Evolutionary conservation across 2,329 filamentous ascomycete species (phyloP).

Genomic region (Paraphaeosphaeria sporulosa): DNA sequence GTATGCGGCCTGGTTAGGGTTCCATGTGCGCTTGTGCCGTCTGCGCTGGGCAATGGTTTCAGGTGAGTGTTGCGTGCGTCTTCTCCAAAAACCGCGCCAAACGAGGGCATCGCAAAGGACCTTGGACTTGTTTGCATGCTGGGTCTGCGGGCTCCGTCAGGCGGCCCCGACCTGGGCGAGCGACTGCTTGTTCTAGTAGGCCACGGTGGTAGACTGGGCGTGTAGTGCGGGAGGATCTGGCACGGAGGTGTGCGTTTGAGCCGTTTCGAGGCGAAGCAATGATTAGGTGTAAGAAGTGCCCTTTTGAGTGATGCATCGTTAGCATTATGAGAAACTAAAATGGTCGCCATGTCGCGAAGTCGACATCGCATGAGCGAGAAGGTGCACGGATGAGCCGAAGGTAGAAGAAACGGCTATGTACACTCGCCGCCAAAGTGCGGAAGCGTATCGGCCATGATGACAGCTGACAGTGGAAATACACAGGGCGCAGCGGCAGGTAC

Average conservation of each 20-base stretch:
- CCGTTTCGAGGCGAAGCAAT: conserved; percentile 41
- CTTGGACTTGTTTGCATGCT: conserved; percentile 50
- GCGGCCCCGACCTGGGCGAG: conserved; percentile 29
- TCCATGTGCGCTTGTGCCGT: conserved; percentile 36
- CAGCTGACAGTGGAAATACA: conserved; percentile 14
- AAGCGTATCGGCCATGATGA: conserved; percentile 17
- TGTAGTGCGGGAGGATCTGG: conserved; percentile 15
- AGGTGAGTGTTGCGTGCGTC: conserved; percentile 57
- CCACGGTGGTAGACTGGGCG: conserved; percentile 23
- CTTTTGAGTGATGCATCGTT: conserved; percentile 47
- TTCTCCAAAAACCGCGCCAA: conserved; percentile 78
- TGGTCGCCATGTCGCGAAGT: conserved; percentile 30
- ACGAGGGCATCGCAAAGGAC: conserved; percentile 67
- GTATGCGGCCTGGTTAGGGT: conserved; percentile 44
- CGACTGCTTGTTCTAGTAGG: conserved; percentile 24
- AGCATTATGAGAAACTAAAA: conserved; percentile 30
- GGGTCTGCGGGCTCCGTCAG: conserved; percentile 25
- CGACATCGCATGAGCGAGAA: conserved; percentile 5
- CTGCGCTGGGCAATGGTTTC: conserved; percentile 54
- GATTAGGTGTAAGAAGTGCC: conserved; percentile 45
- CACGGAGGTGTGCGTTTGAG: conserved; percentile 29
- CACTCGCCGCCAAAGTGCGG: conserved; percentile 18
- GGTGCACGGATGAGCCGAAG: conserved; percentile 5
- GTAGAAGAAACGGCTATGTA: conserved; percentile 13
- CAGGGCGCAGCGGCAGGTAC: conserved; percentile 5